phyloP scores from a whole-genome alignment of 2,329 filamentous ascomycete genomes.

The Nemania abortiva region DNA sequence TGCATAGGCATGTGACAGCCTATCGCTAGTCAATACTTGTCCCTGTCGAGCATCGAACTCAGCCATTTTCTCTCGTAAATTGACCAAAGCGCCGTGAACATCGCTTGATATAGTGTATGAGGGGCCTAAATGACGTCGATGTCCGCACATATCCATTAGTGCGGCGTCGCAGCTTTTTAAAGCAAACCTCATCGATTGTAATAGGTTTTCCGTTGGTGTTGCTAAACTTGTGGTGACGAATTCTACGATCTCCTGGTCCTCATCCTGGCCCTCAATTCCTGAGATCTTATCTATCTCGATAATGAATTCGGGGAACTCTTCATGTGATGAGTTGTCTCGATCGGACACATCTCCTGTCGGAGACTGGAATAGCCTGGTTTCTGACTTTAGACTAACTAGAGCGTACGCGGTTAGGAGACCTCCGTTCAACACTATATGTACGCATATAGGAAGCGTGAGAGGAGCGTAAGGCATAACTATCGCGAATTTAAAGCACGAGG shows the following conservation, averaged over 20 bases:
- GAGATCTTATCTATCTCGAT: conserved; percentile 52
- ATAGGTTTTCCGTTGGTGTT: conserved; percentile 60
- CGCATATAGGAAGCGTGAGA: neutral
- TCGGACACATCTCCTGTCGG: conserved; percentile 14
- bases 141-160: conserved; percentile 66
- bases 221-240: conserved; percentile 54
- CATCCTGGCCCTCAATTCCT: conserved; percentile 28
- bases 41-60: conserved; percentile 63
- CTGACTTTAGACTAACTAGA: conserved; percentile 61
- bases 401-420: neutral
- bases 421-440: neutral
- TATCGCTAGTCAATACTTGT: conserved; percentile 59
- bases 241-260: conserved; percentile 44
- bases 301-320: conserved; percentile 47
- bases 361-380: conserved; percentile 60
- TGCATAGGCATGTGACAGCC: conserved; percentile 60
- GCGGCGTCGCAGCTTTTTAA: conserved; percentile 63
- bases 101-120: conserved; percentile 57
- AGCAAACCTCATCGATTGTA: conserved; percentile 60
- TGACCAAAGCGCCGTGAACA: conserved; percentile 54
- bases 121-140: conserved; percentile 62
- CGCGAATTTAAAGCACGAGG: neutral
- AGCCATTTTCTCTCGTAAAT: conserved; percentile 58
- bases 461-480: neutral
- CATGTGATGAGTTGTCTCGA: neutral